Percentiles rank a stretch among this genome's conserved stretches.
phyloP scores from a whole-genome alignment of 768 basidiomycete genomes.

The Crassisporium funariophilum region DNA sequence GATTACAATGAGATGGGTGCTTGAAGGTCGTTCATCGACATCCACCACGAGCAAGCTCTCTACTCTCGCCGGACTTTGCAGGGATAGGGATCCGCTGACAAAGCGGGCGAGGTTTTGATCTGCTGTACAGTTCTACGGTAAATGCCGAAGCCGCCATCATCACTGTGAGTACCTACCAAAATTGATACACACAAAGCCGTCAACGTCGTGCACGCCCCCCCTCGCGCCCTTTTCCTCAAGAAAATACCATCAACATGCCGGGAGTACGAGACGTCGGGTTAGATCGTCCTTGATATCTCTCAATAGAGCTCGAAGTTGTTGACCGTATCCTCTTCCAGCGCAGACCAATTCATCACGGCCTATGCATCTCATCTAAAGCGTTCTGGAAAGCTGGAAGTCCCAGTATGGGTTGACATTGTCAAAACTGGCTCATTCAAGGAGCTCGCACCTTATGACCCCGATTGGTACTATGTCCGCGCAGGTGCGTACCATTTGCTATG shows the following conservation, averaged over 20 bases:
- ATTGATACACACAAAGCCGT: constrained; percentile 49
- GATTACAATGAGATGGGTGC: no score
- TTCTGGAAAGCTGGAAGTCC: constrained; percentile 98
- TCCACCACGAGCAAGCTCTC: no score
- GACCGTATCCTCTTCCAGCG: constrained; percentile 48
- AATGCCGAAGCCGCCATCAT: constrained; percentile 39
- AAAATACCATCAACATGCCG: constrained; percentile 62
- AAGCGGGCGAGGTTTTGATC: constrained; percentile 14
- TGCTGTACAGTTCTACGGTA: constrained; percentile 47
- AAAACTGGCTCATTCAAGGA: constrained; percentile 99
- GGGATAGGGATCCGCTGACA: constrained; percentile 13
- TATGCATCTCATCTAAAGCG: constrained; percentile 97
- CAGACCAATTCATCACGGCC: constrained; percentile 91
- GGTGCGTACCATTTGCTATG: constrained; percentile 92
- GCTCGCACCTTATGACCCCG: constrained; percentile 97
- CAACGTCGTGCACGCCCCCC: constrained; percentile 51
- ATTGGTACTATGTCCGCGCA: constrained; percentile 99
- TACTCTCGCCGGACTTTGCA: background rate
- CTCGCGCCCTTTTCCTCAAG: constrained; percentile 50
- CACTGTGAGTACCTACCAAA: constrained; percentile 25
- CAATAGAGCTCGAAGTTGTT: constrained; percentile 12
- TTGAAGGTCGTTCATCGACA: no score
- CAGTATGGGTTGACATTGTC: constrained; percentile 97
- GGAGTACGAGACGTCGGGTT: constrained; percentile 84
- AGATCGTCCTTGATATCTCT: constrained; percentile 19